A percentile compares a stretch with the other conserved stretches of the same genome.
These are phyloP conservation scores for Fistulifera pelliculosa DNA, from an alignment of 108 stramenopile genomes.

Conservation along the genomic window DNA sequence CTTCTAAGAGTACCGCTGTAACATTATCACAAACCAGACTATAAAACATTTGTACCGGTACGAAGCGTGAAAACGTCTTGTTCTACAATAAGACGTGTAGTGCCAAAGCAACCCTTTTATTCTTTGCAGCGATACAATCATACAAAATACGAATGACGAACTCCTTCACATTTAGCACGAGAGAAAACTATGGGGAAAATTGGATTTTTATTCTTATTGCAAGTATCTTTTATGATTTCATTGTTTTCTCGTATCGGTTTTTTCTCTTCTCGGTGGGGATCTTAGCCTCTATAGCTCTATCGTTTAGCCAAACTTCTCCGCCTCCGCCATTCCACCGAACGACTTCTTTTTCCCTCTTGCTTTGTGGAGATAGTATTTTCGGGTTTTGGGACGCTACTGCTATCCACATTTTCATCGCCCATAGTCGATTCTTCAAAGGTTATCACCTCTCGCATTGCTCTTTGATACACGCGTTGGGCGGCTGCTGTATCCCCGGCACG, in stretches of 20 bases:
- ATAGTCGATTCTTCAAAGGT: constrained; percentile 1
- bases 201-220: neutral
- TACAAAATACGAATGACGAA: too few relatives aligned
- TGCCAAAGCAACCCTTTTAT: too few relatives aligned
- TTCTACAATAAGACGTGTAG: too few relatives aligned
- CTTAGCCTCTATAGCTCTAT: constrained; percentile 30
- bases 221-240: constrained; percentile 1
- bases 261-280: neutral
- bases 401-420: constrained; percentile 11
- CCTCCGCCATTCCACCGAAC: constrained; percentile 45
- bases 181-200: too few relatives aligned
- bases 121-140: too few relatives aligned
- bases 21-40: too few relatives aligned
- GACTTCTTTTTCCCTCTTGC: constrained; percentile 35
- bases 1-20: too few relatives aligned
- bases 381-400: neutral
- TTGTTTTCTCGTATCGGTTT: constrained; percentile 3
- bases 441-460: constrained; percentile 64
- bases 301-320: constrained; percentile 75
- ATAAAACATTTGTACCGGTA: too few relatives aligned
- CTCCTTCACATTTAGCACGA: too few relatives aligned
- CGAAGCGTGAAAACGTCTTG: too few relatives aligned
- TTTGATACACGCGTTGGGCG: constrained; percentile 60
- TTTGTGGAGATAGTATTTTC: constrained; percentile 23
- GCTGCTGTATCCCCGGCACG: constrained; percentile 41